Percentiles rank a stretch among this genome's conserved stretches.
These are phyloP conservation scores for Medicago arabica DNA, from an alignment of 306 rosid genomes.

Conservation along the genomic window DNA sequence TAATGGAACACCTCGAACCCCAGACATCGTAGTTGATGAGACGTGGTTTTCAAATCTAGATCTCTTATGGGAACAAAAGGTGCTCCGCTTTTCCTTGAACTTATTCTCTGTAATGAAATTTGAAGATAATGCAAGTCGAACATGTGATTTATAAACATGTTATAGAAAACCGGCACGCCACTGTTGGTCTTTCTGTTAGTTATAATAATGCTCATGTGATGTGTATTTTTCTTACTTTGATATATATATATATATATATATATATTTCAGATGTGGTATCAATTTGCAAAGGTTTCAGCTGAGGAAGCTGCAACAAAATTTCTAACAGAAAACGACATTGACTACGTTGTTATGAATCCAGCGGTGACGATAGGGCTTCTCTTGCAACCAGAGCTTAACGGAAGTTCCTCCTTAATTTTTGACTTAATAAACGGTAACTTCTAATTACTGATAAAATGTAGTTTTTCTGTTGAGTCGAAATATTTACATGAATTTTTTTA, in stretches of 20 bases:
- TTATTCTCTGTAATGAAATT: background rate
- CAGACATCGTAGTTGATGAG: constrained; percentile 47
- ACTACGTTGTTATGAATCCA: constrained; percentile 37
- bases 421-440: constrained; percentile 64
- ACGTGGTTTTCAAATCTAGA: constrained; percentile 44
- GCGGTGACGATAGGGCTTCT: constrained; percentile 12
- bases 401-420: constrained; percentile 56
- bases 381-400: constrained; percentile 52
- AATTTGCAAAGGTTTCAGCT: constrained; percentile 28
- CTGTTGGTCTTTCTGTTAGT: too few species aligned
- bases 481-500: too few species aligned
- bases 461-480: too few species aligned
- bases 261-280: constrained; percentile 36
- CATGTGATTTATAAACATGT: too few species aligned
- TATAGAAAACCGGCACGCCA: too few species aligned
- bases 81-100: too few species aligned
- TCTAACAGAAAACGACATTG: constrained; percentile 21
- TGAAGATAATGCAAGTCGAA: background rate
- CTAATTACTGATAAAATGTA: background rate
- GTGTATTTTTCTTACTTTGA: background rate
- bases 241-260: too few species aligned
- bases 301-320: constrained; percentile 32
- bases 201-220: background rate
- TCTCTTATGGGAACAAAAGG: background rate
- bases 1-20: constrained; percentile 39